These are phyloP conservation scores for Aspergillus coremiiformis DNA, from an alignment of 495 filamentous ascomycete genomes.

Conservation along the genomic window DNA sequence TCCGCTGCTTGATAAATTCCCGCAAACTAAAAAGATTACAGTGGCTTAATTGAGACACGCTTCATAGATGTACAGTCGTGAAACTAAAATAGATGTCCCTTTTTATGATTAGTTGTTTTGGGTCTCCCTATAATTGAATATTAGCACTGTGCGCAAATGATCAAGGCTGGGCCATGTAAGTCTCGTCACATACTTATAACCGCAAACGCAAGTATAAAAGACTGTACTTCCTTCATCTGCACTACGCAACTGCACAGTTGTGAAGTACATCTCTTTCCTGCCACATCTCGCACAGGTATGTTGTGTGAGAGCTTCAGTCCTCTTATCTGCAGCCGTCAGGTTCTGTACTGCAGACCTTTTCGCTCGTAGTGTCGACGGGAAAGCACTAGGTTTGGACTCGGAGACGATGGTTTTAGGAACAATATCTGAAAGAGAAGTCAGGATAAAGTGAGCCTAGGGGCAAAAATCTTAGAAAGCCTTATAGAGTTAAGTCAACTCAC, in stretches of 20 bases:
- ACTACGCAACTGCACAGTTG: slow-evolving; percentile 76
- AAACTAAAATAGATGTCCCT: slow-evolving; percentile 10
- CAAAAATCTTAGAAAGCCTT: too few relatives aligned
- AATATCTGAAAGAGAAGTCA: slow-evolving; percentile 48
- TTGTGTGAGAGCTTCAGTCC: slow-evolving; percentile 64
- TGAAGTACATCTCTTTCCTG: slow-evolving; percentile 74
- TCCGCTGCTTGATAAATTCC: slow-evolving; percentile 30
- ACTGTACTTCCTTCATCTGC: slow-evolving; percentile 94
- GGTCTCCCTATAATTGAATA: slow-evolving; percentile 29
- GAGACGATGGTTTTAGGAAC: slow-evolving; percentile 76
- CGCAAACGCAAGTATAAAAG: slow-evolving; percentile 81
- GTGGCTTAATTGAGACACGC: slow-evolving; percentile 19
- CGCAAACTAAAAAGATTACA: slow-evolving; percentile 17
- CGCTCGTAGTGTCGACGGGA: slow-evolving; percentile 78
- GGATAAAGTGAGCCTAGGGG: slow-evolving; percentile 7
- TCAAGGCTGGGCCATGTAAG: not conserved
- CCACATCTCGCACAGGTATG: slow-evolving; percentile 76
- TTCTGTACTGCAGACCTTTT: slow-evolving; percentile 82
- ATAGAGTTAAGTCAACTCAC: slow-evolving; percentile 34
- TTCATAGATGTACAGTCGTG: slow-evolving; percentile 19
- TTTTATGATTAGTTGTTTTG: slow-evolving; percentile 31
- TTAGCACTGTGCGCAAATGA: slow-evolving; percentile 14
- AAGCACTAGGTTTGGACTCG: slow-evolving; percentile 72
- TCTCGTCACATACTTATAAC: slow-evolving; percentile 59
- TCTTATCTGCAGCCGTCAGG: slow-evolving; percentile 67